phyloP scores from a whole-genome alignment of 2,329 filamentous ascomycete genomes.

The Nemania bipapillata region DNA sequence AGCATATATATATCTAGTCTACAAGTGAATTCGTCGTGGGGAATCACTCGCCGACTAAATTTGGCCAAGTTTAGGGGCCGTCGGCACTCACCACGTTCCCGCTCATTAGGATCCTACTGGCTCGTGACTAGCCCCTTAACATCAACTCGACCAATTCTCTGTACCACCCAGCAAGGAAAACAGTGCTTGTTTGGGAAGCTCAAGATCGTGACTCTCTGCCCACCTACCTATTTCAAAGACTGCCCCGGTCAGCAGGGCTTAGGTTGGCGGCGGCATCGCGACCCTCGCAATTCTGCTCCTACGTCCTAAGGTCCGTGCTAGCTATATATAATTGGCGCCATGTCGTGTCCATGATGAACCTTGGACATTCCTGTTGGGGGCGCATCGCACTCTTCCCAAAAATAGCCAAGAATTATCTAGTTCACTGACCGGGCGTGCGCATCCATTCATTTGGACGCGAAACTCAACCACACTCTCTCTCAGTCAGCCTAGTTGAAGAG shows the following conservation, averaged over 20 bases:
- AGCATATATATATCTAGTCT: no score
- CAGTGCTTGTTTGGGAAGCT: slow-evolving; percentile 35
- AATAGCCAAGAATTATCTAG: neutral
- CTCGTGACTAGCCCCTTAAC: neutral
- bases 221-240: slow-evolving; percentile 34
- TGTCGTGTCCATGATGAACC: neutral
- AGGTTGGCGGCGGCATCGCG: neutral
- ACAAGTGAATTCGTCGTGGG: no score
- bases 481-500: neutral
- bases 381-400: neutral
- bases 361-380: neutral
- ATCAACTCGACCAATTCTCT: neutral
- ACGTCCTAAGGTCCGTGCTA: neutral
- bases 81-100: slow-evolving; percentile 22
- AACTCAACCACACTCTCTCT: neutral
- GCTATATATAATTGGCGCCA: slow-evolving; percentile 4
- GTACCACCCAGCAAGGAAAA: slow-evolving; percentile 16
- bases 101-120: slow-evolving; percentile 28
- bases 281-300: slow-evolving; percentile 3
- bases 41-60: no score
- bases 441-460: neutral
- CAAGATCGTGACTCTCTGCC: neutral
- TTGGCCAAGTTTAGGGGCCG: neutral
- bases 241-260: neutral
- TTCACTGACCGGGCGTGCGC: neutral